Percentiles rank a stretch among this genome's conserved stretches.
Conservation (phyloP, 2,329 filamentous ascomycete species). For the Capronia epimyces region DNA sequence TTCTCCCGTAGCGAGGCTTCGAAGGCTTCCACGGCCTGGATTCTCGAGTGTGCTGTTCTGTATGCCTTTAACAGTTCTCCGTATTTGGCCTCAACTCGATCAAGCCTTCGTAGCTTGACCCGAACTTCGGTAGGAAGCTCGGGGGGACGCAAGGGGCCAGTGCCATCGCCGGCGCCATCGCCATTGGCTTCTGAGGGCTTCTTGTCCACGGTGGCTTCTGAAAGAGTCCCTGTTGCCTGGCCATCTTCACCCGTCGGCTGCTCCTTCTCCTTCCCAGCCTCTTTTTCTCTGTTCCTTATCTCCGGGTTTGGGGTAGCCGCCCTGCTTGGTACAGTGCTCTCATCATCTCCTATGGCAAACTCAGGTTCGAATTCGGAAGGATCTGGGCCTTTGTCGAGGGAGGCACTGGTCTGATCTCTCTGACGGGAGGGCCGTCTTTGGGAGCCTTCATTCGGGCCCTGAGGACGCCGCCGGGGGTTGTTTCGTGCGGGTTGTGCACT, state of each 20-base stretch:
- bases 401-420: slow-evolving; percentile 38
- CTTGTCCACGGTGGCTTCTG: slow-evolving; percentile 29
- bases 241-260: slow-evolving; percentile 25
- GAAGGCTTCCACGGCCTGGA: slow-evolving; percentile 84
- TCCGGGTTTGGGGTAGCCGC: slow-evolving; percentile 54
- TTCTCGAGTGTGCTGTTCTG: slow-evolving; percentile 79
- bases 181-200: slow-evolving; percentile 25
- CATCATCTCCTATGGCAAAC: slow-evolving; percentile 80
- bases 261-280: slow-evolving; percentile 21
- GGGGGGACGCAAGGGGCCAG: slow-evolving; percentile 29
- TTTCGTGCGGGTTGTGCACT: slow-evolving; percentile 45
- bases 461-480: slow-evolving; percentile 33
- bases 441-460: slow-evolving; percentile 31
- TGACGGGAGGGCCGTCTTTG: slow-evolving; percentile 31
- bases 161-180: slow-evolving; percentile 22
- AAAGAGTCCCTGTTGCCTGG: slow-evolving; percentile 26
- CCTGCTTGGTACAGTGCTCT: slow-evolving; percentile 53
- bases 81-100: slow-evolving; percentile 83
- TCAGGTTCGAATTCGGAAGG: slow-evolving; percentile 82
- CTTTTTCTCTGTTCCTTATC: slow-evolving; percentile 33
- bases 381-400: slow-evolving; percentile 61
- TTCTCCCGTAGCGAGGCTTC: slow-evolving; percentile 86
- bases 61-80: slow-evolving; percentile 88
- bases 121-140: slow-evolving; percentile 71
- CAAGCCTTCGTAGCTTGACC: slow-evolving; percentile 73